phyloP scores from a whole-genome alignment of 139 green algal genomes.

The Chlamydomonas sp. region DNA sequence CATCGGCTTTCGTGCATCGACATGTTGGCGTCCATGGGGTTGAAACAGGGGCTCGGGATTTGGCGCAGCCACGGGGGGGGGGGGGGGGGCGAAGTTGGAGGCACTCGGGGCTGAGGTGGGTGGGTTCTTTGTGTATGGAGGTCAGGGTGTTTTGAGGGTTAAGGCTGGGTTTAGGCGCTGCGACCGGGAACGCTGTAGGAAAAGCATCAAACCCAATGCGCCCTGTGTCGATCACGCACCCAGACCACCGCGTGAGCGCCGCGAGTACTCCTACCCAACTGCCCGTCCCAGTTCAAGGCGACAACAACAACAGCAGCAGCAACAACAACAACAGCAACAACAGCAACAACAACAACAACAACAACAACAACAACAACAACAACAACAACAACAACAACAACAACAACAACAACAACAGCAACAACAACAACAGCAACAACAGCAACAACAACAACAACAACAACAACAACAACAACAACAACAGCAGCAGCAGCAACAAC shows the following conservation, averaged over 20 bases:
- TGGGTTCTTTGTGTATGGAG: too few species aligned
- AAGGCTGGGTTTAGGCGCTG: too few species aligned
- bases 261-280: slow-evolving; percentile 44
- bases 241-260: slow-evolving; percentile 89
- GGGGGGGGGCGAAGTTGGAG: slow-evolving; percentile 50
- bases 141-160: too few species aligned
- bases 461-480: background rate
- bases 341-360: background rate
- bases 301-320: background rate
- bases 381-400: background rate
- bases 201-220: too few species aligned
- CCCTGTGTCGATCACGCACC: slow-evolving; percentile 89
- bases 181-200: too few species aligned
- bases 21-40: too few species aligned
- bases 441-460: background rate
- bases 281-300: background rate
- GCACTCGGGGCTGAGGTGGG: slow-evolving; percentile 40
- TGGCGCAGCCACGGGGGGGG: too few species aligned
- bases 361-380: background rate
- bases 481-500: background rate
- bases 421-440: background rate
- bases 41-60: too few species aligned
- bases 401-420: background rate
- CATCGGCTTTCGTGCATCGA: too few species aligned
- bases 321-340: background rate